Base-by-base conservation (phyloP, 179 eudicot species). In the Pouteria campechiana region DNA sequence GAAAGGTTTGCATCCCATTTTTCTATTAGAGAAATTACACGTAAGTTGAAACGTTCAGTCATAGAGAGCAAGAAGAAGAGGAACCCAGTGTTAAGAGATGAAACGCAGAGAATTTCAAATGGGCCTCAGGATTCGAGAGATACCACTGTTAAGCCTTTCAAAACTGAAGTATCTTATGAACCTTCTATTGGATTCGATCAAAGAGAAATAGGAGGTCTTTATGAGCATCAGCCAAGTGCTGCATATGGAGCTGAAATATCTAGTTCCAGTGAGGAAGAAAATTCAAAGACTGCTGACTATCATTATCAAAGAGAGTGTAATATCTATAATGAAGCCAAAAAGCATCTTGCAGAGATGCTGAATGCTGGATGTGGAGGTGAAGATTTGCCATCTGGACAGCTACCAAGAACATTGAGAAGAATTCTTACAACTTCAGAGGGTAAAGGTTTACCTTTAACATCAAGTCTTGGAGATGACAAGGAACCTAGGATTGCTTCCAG, bases 291-390 rank as follows among this genome's bases (percentile, higher is more conserved):
- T 37, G 41, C 13, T 36, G 60, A 64, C 23, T 33, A 55, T 53
- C 48, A 79, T 1, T 64, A 73, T 68, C 69, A 58, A 52, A 70
- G 63, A 50, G 68, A 63, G 27, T 68, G 75, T 7, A 79, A 69
- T 49, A 69, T 92, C 24, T 73, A 83, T 44, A 32, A 52, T 22
- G 99, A 92, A 64, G 99, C 99, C 29, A 92, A 64, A 73, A 87
- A 63, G 58, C 94, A 92, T 64, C 84, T 92, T 11, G 81, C 87
- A 18, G 82, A 80, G 55, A 77, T 85, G 62, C 71, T 79, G 46
- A 78, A 68, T 12, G 60, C 61, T 47, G 60, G 64, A 31, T 78
- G 75, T 32, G 57, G 35, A 25, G 73, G 57, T 44, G 69, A 55
- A 20, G 67, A 60, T 19, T 28, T 50, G 43, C 48, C 46, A 23